These are phyloP conservation scores for Echinosophora koreensis DNA, from an alignment of 306 rosid species.

Conservation along the genomic window DNA sequence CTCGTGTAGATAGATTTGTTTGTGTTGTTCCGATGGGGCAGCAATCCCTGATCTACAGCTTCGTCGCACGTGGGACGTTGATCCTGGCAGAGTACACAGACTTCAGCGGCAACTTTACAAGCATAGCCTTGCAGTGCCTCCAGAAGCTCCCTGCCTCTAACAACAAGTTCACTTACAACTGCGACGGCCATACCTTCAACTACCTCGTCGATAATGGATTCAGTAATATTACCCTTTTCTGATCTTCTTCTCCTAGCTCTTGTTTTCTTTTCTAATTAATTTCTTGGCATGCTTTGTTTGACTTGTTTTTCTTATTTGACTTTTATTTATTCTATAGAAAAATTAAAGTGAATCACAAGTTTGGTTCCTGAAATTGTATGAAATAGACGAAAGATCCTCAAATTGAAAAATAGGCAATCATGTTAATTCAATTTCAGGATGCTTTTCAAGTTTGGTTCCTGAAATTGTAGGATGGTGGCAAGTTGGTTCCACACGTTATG, in stretches of 20 bases:
- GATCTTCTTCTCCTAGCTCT: background rate
- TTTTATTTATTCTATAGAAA: too few relatives aligned
- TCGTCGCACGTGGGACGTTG: conserved; percentile 77
- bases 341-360: too few relatives aligned
- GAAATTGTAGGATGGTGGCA: too few relatives aligned
- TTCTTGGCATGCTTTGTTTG: background rate
- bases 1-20: background rate
- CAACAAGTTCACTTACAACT: conserved; percentile 76
- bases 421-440: too few relatives aligned
- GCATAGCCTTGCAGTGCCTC: conserved; percentile 73
- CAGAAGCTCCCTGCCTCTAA: conserved; percentile 72
- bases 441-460: too few relatives aligned
- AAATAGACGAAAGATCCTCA: too few relatives aligned
- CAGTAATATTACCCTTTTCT: conserved; percentile 44
- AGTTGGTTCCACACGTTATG: too few relatives aligned
- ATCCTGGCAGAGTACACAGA: conserved; percentile 71
- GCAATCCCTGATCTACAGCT: conserved; percentile 78
- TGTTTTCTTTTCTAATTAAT: background rate
- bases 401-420: too few relatives aligned
- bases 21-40: conserved; percentile 59
- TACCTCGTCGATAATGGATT: conserved; percentile 74
- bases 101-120: conserved; percentile 69
- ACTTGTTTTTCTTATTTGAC: background rate
- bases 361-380: too few relatives aligned
- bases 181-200: conserved; percentile 81